phyloP scores from a whole-genome alignment of 805 yeast genomes.

The Starmerella cellae region DNA sequence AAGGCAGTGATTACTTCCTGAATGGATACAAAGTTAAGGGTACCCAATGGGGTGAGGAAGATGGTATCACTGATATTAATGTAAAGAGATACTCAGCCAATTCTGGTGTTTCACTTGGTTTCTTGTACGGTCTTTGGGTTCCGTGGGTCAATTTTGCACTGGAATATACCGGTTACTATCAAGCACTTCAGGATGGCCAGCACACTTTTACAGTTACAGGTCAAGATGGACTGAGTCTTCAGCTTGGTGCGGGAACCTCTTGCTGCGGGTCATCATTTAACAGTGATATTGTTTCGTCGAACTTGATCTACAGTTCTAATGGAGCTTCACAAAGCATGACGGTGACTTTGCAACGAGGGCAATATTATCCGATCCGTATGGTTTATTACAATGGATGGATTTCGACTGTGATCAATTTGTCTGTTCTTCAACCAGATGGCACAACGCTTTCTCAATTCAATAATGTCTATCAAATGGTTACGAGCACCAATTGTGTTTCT shows the following conservation, averaged over 20 bases:
- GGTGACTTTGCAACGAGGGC: background rate
- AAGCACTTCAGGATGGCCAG: background rate
- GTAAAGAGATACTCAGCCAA: background rate
- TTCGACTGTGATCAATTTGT: background rate
- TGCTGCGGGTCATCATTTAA: background rate
- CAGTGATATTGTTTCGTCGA: background rate
- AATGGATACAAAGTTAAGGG: background rate
- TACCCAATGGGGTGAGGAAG: background rate
- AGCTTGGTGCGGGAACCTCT: background rate
- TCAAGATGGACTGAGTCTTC: constrained; percentile 1
- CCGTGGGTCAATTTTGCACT: background rate
- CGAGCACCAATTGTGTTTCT: too few species aligned
- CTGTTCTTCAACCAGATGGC: background rate
- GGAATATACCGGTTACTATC: background rate
- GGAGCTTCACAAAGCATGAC: background rate
- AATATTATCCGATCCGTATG: constrained; percentile 1
- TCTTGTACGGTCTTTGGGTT: background rate
- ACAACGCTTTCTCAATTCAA: background rate
- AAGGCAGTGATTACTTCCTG: background rate
- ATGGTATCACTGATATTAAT: background rate
- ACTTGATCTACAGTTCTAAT: background rate
- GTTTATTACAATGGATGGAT: background rate
- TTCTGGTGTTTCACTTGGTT: too few species aligned
- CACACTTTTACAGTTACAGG: background rate
- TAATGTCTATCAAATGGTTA: too few species aligned